Evolutionary conservation across 106 monocot species (phyloP).

Genomic region (Allium cepa): DNA sequence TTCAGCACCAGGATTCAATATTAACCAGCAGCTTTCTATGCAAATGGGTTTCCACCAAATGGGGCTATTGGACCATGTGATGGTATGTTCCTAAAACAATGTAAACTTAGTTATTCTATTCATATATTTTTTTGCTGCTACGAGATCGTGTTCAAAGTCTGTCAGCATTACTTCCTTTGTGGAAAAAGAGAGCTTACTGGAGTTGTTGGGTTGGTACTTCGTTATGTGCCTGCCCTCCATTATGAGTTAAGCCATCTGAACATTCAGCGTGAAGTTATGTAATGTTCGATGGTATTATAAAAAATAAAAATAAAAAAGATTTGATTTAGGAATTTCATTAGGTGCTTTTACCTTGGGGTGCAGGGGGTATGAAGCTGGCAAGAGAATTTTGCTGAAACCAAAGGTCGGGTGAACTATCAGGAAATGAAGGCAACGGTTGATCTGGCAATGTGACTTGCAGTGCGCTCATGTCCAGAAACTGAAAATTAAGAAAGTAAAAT

Average conservation of each 20-base stretch:
- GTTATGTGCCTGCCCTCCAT: slow-evolving; percentile 9
- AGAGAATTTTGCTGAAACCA: slow-evolving; percentile 15
- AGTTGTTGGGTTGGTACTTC: slow-evolving; percentile 24
- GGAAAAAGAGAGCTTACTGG: slow-evolving; percentile 18
- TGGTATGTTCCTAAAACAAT: slow-evolving; percentile 18
- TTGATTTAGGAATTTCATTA: not conserved
- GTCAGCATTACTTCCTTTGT: no score
- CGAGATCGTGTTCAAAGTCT: no score
- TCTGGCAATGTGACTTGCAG: slow-evolving; percentile 13
- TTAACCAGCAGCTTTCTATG: not conserved
- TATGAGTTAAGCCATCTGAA: slow-evolving; percentile 18
- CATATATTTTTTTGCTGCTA: no score
- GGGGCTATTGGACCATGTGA: slow-evolving; percentile 30
- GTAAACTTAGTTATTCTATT: no score
- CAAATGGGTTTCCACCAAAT: slow-evolving; percentile 57
- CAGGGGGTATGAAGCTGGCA: slow-evolving; percentile 1
- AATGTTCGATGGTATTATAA: not conserved
- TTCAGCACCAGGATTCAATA: no score
- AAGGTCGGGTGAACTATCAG: slow-evolving; percentile 9
- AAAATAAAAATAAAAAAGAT: not conserved
- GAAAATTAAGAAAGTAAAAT: not conserved
- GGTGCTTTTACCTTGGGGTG: slow-evolving; percentile 8
- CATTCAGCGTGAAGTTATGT: not conserved
- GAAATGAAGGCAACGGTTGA: slow-evolving; percentile 9
- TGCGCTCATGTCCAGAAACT: slow-evolving; percentile 16